These are phyloP conservation scores for Phialocephala subalpina DNA, from an alignment of 2,329 filamentous ascomycete species.

Conservation along the genomic window DNA sequence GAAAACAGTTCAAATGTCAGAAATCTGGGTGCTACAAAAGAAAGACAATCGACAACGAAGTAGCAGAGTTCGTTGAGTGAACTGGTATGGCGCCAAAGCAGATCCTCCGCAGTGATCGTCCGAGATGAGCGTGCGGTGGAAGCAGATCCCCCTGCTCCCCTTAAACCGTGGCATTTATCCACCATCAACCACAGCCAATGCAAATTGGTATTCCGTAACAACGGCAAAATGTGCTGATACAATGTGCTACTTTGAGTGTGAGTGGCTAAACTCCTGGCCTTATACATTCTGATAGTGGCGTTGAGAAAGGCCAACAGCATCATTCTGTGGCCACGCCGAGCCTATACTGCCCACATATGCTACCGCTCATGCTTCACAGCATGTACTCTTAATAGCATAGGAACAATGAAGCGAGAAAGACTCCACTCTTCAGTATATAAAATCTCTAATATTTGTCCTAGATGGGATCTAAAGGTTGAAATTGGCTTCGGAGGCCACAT, in stretches of 20 bases:
- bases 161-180: constrained; percentile 17
- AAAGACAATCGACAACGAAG: background rate
- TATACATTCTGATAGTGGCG: background rate
- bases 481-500: background rate
- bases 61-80: background rate
- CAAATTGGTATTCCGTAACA: constrained; percentile 9
- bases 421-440: background rate
- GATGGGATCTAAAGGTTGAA: background rate
- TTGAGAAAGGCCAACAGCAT: background rate
- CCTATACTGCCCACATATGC: too few relatives aligned
- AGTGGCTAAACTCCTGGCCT: constrained; percentile 10
- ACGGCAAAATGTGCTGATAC: constrained; percentile 15
- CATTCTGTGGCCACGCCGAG: background rate
- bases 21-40: background rate
- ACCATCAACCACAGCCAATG: constrained; percentile 5
- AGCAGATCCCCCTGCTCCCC: background rate
- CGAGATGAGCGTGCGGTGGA: constrained; percentile 1
- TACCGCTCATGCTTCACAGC: background rate
- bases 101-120: background rate
- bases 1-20: background rate
- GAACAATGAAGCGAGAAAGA: background rate
- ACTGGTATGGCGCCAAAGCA: background rate
- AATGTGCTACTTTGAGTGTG: constrained; percentile 10
- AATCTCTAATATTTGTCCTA: background rate
- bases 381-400: constrained; percentile 3